Percentiles rank a stretch among this genome's conserved stretches.
phyloP scores from a whole-genome alignment of 768 basidiomycete genomes.

The Pulveroboletus frians region DNA sequence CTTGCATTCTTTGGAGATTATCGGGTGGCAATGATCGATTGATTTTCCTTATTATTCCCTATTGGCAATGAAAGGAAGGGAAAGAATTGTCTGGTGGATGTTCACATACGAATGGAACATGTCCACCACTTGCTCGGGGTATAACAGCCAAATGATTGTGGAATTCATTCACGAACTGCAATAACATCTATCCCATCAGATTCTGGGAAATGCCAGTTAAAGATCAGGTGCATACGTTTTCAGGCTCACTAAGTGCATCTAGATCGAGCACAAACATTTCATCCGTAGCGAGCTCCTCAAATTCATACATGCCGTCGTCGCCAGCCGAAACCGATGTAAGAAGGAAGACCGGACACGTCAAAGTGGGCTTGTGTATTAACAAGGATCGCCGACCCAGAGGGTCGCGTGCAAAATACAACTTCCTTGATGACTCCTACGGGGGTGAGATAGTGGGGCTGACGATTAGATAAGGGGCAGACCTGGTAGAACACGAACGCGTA shows the following conservation, averaged over 20 bases:
- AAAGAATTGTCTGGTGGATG: background rate
- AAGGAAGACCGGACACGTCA: slow-evolving; percentile 46
- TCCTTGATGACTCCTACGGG: slow-evolving; percentile 38
- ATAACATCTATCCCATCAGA: background rate
- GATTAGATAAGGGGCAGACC: slow-evolving; percentile 36
- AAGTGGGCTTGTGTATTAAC: slow-evolving; percentile 58
- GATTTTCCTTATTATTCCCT: slow-evolving; percentile 46
- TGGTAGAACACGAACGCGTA: slow-evolving; percentile 81
- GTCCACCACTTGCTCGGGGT: slow-evolving; percentile 17
- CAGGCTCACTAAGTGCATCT: slow-evolving; percentile 12
- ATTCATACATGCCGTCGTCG: slow-evolving; percentile 36
- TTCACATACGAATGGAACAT: slow-evolving; percentile 23
- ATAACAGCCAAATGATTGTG: slow-evolving; percentile 15
- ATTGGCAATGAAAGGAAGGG: background rate
- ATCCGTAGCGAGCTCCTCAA: slow-evolving; percentile 61
- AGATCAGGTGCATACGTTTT: slow-evolving; percentile 22
- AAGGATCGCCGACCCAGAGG: slow-evolving; percentile 86
- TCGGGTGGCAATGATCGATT: slow-evolving; percentile 46
- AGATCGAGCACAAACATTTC: slow-evolving; percentile 54
- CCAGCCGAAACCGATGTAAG: slow-evolving; percentile 65
- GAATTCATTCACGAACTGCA: slow-evolving; percentile 22
- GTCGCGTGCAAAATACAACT: slow-evolving; percentile 72
- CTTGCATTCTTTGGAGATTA: slow-evolving; percentile 30
- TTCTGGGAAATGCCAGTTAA: background rate
- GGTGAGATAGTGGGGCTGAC: background rate